A percentile compares a stretch with the other conserved stretches of the same genome.
Evolutionary conservation across 495 filamentous ascomycete species (phyloP).

Genomic region (Chaetomidium leptoderma): DNA sequence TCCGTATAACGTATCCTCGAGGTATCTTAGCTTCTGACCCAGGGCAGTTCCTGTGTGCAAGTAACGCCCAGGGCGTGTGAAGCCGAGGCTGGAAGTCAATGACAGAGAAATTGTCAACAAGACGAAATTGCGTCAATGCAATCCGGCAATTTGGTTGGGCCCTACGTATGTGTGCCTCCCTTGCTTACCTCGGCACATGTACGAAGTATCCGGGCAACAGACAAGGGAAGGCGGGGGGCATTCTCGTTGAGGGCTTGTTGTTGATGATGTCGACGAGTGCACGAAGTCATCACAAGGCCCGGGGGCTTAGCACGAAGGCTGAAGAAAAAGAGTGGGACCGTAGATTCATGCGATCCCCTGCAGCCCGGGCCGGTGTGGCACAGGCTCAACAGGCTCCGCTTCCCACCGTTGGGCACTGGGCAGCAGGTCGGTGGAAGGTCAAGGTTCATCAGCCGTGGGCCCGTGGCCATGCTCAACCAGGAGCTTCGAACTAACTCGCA

Average conservation of each 20-base stretch:
- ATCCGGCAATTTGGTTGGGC: too few relatives aligned
- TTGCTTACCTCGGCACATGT: too few relatives aligned
- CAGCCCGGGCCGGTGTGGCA: constrained; percentile 15
- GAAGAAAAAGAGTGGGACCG: not conserved
- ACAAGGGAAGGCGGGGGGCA: too few relatives aligned
- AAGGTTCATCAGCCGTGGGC: not conserved
- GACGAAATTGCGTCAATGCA: not conserved
- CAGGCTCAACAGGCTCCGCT: constrained; percentile 8
- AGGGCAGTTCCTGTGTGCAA: not conserved
- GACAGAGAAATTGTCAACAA: not conserved
- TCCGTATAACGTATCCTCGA: not conserved
- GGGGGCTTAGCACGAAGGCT: not conserved
- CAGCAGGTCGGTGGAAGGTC: too few relatives aligned
- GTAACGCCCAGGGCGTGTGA: too few relatives aligned
- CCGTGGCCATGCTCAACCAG: not conserved
- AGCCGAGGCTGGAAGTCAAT: not conserved
- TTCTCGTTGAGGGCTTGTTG: too few relatives aligned
- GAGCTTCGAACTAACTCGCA: not conserved
- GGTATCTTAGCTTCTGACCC: too few relatives aligned
- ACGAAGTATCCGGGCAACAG: too few relatives aligned
- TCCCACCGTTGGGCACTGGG: not conserved
- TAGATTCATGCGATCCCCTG: not conserved
- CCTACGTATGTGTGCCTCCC: too few relatives aligned
- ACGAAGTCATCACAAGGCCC: not conserved
- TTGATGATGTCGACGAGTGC: not conserved